phyloP scores from a whole-genome alignment of 2,329 filamentous ascomycete species.

The Hypoxylon rubiginosum region DNA sequence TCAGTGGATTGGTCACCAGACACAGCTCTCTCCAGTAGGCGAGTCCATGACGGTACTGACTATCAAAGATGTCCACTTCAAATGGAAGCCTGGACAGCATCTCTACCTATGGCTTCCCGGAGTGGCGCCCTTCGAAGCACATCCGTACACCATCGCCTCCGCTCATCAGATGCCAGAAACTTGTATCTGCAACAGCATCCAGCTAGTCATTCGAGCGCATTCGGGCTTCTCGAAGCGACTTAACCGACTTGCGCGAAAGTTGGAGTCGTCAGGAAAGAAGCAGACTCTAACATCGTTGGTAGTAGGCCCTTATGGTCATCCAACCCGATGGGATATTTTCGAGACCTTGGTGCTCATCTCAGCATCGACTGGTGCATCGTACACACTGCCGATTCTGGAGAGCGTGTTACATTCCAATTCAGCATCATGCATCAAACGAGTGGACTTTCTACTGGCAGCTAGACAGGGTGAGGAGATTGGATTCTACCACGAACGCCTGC shows the following conservation, averaged over 20 bases:
- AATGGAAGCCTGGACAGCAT: conserved; percentile 71
- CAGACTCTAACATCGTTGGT: conserved; percentile 62
- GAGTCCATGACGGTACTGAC: conserved; percentile 69
- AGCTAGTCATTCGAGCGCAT: conserved; percentile 69
- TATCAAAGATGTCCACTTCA: conserved; percentile 71
- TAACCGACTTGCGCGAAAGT: conserved; percentile 60
- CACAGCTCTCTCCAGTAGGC: conserved; percentile 63
- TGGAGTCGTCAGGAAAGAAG: conserved; percentile 49
- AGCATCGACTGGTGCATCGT: conserved; percentile 74
- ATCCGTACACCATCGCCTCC: conserved; percentile 73
- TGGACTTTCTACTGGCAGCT: conserved; percentile 68
- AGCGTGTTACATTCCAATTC: conserved; percentile 60
- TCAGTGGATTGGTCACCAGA: conserved; percentile 65
- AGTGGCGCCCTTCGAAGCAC: conserved; percentile 67
- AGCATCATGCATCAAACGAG: conserved; percentile 63
- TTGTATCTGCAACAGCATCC: conserved; percentile 71
- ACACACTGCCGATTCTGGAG: conserved; percentile 71
- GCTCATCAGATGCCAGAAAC: conserved; percentile 64
- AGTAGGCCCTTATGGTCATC: conserved; percentile 68
- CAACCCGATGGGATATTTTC: conserved; percentile 69
- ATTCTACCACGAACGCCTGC: conserved; percentile 67
- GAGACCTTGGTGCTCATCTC: conserved; percentile 72
- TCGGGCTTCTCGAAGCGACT: conserved; percentile 69
- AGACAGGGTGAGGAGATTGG: conserved; percentile 66
- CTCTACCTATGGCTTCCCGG: conserved; percentile 72